Evolutionary conservation across 352 stramenopile genomes (phyloP).

Genomic region (Pythium insidiosum): DNA sequence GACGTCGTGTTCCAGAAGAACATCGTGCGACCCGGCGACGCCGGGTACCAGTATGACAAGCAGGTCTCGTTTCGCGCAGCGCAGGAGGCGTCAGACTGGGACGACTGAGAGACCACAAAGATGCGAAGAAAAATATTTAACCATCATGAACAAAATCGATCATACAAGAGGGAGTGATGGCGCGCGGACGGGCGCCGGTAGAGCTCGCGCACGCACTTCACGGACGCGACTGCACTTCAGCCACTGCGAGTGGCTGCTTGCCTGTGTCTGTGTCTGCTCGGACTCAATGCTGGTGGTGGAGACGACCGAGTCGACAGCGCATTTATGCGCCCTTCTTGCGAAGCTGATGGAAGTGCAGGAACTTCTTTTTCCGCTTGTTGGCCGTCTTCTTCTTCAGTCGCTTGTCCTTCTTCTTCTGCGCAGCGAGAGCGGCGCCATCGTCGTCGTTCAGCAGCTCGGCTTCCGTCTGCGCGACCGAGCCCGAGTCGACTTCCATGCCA

Average conservation of each 20-base stretch:
- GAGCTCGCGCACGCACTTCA: no score
- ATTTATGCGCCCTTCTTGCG: conserved; percentile 83
- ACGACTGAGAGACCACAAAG: conserved; percentile 24
- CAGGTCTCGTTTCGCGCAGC: conserved; percentile 37
- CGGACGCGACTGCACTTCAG: no score
- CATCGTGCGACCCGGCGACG: conserved; percentile 41
- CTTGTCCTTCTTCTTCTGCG: conserved; percentile 58
- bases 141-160: conserved; percentile 15
- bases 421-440: conserved; percentile 16
- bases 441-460: conserved; percentile 40
- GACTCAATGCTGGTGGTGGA: no score
- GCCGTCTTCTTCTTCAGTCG: conserved; percentile 58
- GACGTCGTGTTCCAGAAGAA: conserved; percentile 61
- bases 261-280: no score
- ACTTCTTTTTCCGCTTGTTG: conserved; percentile 65
- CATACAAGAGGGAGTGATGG: no score
- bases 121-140: conserved; percentile 6
- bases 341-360: conserved; percentile 81
- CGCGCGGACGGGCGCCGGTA: no score
- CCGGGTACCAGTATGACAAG: conserved; percentile 63
- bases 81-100: conserved; percentile 49
- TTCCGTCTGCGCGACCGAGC: conserved; percentile 30
- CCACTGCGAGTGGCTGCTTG: no score
- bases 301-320: not conserved
- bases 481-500: conserved; percentile 33